Conservation (phyloP, 139 green algal species). For the Chlamydomonas applanata region DNA sequence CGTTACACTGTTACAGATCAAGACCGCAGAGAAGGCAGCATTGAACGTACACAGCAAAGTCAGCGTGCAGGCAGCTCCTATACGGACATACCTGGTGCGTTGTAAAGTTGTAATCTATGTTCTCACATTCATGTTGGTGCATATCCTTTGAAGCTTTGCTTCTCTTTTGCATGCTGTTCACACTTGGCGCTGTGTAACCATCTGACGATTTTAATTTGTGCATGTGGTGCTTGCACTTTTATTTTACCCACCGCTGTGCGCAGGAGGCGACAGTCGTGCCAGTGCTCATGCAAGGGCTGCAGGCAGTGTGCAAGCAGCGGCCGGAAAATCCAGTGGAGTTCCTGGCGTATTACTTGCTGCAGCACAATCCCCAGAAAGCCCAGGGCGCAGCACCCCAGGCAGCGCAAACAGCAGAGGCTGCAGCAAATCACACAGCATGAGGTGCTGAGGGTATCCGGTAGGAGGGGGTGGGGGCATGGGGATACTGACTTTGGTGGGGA, state of each 20-base stretch:
- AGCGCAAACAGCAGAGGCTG: too few species aligned
- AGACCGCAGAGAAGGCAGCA: conserved; percentile 58
- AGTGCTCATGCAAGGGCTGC: conserved; percentile 77
- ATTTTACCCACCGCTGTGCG: conserved; percentile 8
- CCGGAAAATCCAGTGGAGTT: conserved; percentile 81
- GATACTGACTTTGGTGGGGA: too few species aligned
- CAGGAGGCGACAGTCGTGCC: conserved; percentile 76
- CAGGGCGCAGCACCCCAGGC: too few species aligned
- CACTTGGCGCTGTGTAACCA: too few species aligned
- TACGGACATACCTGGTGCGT: conserved; percentile 77
- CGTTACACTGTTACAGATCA: conserved; percentile 44
- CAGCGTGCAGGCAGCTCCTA: conserved; percentile 53
- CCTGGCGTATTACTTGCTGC: conserved; percentile 74
- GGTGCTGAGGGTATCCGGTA: too few species aligned
- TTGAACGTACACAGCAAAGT: conserved; percentile 53
- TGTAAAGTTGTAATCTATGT: not conserved
- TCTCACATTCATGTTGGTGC: not conserved
- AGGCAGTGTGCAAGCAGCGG: conserved; percentile 72
- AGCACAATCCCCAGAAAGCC: conserved; percentile 69
- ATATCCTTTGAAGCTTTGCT: too few species aligned
- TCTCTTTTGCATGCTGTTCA: too few species aligned
- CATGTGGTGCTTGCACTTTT: not conserved
- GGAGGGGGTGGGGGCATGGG: too few species aligned
- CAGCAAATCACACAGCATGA: too few species aligned
- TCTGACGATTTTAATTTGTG: not conserved